A percentile compares a stretch with the other conserved stretches of the same genome.
phyloP scores from a whole-genome alignment of 2,329 filamentous ascomycete species.

The Sarocladiaceae sp. region DNA sequence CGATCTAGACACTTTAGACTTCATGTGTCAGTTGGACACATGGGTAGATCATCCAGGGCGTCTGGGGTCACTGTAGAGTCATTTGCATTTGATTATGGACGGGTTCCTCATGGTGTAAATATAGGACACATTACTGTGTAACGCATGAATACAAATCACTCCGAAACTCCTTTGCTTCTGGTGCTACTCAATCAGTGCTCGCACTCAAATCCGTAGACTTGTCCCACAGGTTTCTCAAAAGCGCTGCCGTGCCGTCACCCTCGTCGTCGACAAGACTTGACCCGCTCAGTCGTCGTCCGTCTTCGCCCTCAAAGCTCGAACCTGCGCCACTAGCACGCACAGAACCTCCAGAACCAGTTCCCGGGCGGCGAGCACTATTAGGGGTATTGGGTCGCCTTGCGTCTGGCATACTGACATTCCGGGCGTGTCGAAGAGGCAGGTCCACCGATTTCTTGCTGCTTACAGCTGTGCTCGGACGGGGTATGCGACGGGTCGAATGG shows the following conservation, averaged over 20 bases:
- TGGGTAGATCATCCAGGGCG: neutral
- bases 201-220: constrained; percentile 54
- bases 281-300: constrained; percentile 42
- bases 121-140: too few species aligned
- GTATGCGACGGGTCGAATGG: constrained; percentile 32
- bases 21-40: too few species aligned
- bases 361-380: constrained; percentile 20
- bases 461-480: constrained; percentile 31
- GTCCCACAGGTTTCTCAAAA: constrained; percentile 59
- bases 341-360: constrained; percentile 12
- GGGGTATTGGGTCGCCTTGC: constrained; percentile 24
- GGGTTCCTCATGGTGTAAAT: too few species aligned
- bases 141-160: neutral
- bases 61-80: too few species aligned
- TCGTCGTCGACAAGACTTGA: constrained; percentile 45
- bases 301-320: constrained; percentile 43
- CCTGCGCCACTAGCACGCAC: constrained; percentile 32
- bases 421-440: constrained; percentile 27
- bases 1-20: too few species aligned
- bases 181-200: constrained; percentile 29
- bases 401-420: constrained; percentile 35
- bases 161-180: neutral
- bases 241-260: constrained; percentile 44
- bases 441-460: constrained; percentile 32
- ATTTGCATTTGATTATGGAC: too few species aligned